phyloP scores from a whole-genome alignment of 495 filamentous ascomycete genomes.

The Annulohypoxylon bovei region DNA sequence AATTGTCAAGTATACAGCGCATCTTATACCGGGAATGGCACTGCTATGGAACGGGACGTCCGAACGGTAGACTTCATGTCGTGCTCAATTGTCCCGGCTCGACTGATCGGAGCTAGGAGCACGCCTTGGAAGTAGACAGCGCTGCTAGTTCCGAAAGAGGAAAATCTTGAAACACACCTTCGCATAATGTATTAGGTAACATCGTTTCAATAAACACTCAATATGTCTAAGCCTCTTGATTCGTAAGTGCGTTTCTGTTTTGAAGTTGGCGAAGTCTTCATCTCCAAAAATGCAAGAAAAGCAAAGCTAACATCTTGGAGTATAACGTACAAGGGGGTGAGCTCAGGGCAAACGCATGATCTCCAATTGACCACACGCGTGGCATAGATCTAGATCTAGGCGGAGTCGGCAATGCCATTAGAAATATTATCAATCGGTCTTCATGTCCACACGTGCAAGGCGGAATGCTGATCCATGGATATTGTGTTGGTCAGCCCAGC shows the following conservation, averaged over 20 bases:
- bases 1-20: not conserved
- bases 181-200: not conserved
- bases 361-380: not conserved
- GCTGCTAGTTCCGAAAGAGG: not conserved
- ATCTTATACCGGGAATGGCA: conserved; percentile 11
- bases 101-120: not conserved
- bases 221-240: not conserved
- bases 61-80: not conserved
- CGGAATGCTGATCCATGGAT: not conserved
- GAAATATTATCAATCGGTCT: not conserved
- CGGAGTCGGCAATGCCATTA: not conserved
- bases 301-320: not conserved
- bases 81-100: conserved; percentile 1
- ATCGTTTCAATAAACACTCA: not conserved
- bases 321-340: not conserved
- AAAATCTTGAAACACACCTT: not conserved
- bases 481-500: not conserved
- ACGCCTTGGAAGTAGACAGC: not conserved
- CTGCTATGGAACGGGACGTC: conserved; percentile 5
- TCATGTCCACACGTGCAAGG: not conserved
- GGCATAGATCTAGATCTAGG: not conserved
- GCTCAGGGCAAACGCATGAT: not conserved
- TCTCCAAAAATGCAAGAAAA: not conserved
- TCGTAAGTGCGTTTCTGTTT: not conserved
- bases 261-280: not conserved